These are phyloP conservation scores for Acacia crassicarpa DNA, from an alignment of 306 rosid species.

Conservation along the genomic window DNA sequence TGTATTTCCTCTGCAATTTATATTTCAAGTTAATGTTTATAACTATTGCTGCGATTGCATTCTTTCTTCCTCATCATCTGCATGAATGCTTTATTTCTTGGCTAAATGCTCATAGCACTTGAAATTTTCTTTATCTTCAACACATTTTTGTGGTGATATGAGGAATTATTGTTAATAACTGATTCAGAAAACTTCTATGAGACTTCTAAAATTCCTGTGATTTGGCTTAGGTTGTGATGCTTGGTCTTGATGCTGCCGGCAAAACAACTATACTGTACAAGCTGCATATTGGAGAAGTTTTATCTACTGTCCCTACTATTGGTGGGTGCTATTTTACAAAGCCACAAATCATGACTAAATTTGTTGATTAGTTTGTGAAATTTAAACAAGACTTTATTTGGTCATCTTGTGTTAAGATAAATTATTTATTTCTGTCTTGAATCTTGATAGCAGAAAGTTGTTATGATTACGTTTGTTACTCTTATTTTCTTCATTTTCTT, in stretches of 20 bases:
- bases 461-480: conserved; percentile 12
- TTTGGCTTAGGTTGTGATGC: conserved; percentile 82
- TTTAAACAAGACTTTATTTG: neutral
- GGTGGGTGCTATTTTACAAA: conserved; percentile 48
- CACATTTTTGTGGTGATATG: neutral
- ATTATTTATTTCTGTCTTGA: neutral
- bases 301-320: conserved; percentile 90
- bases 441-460: neutral
- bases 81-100: neutral
- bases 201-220: conserved; percentile 8
- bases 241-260: conserved; percentile 95
- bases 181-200: neutral
- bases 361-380: neutral
- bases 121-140: neutral
- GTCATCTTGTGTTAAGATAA: conserved; percentile 12
- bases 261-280: conserved; percentile 90
- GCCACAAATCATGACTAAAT: neutral
- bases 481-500: conserved; percentile 1
- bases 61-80: neutral
- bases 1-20: neutral
- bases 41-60: neutral
- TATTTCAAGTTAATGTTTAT: neutral
- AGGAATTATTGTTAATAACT: neutral
- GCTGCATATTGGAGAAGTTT: conserved; percentile 90
- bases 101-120: neutral